A percentile compares a stretch with the other conserved stretches of the same genome.
Conservation (phyloP, 192 early-diverging fungal species). For the Dissophora globulifera region DNA sequence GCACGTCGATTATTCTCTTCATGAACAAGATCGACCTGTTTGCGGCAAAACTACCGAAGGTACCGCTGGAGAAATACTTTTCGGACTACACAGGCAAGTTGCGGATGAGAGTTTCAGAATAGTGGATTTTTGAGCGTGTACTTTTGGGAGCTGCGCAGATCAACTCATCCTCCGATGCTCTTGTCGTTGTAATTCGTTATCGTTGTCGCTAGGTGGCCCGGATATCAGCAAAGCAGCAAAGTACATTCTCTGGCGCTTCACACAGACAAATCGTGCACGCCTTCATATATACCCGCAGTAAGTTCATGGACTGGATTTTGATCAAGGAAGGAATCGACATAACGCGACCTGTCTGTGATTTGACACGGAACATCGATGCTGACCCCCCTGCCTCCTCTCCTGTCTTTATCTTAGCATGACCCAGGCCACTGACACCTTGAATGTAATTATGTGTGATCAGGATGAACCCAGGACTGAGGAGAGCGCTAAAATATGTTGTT, state of each 20-base stretch:
- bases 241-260: slow-evolving; percentile 90
- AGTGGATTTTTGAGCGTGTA: too few relatives aligned
- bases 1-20: slow-evolving; percentile 92
- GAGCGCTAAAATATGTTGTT: too few relatives aligned
- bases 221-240: slow-evolving; percentile 85
- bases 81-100: slow-evolving; percentile 79
- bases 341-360: too few relatives aligned
- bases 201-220: slow-evolving; percentile 39
- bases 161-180: too few relatives aligned
- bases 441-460: slow-evolving; percentile 68
- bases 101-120: too few relatives aligned
- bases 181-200: too few relatives aligned
- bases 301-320: slow-evolving; percentile 33
- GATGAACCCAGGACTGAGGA: too few relatives aligned
- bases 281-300: slow-evolving; percentile 82
- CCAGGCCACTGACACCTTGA: slow-evolving; percentile 92
- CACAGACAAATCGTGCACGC: slow-evolving; percentile 80
- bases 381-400: too few relatives aligned
- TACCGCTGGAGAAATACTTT: slow-evolving; percentile 85
- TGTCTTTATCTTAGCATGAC: slow-evolving; percentile 69
- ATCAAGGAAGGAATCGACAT: too few relatives aligned
- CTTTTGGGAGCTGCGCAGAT: too few relatives aligned
- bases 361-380: too few relatives aligned
- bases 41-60: slow-evolving; percentile 78
- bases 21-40: slow-evolving; percentile 96